These are phyloP conservation scores for Akanthomyces lecanii DNA, from an alignment of 2,329 filamentous ascomycete species.

Conservation along the genomic window DNA sequence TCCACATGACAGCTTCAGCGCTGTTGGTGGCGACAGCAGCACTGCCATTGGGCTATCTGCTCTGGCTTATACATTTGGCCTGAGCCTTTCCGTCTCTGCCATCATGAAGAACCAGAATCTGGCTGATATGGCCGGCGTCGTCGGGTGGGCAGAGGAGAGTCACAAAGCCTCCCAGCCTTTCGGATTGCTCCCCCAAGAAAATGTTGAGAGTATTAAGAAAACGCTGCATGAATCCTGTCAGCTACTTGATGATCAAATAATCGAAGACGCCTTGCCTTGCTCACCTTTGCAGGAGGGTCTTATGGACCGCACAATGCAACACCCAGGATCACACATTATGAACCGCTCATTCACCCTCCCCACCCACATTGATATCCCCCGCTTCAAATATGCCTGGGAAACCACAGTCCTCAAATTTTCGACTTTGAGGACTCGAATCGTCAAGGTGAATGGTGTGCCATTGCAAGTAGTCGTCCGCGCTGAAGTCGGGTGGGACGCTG, in stretches of 20 bases:
- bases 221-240: background rate
- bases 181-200: background rate
- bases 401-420: background rate
- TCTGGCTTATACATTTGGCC: slow-evolving; percentile 33
- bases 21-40: slow-evolving; percentile 35
- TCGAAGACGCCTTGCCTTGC: background rate
- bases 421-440: slow-evolving; percentile 15
- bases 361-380: background rate
- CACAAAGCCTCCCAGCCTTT: background rate
- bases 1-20: background rate
- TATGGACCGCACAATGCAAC: background rate
- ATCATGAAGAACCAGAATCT: slow-evolving; percentile 43
- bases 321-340: slow-evolving; percentile 16
- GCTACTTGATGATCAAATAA: background rate
- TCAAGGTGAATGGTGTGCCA: background rate
- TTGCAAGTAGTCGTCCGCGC: slow-evolving; percentile 1
- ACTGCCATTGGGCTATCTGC: slow-evolving; percentile 46
- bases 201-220: background rate
- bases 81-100: slow-evolving; percentile 40
- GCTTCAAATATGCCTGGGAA: slow-evolving; percentile 17
- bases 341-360: slow-evolving; percentile 8
- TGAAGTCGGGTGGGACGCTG: background rate
- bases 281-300: background rate
- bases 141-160: background rate
- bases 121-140: slow-evolving; percentile 36